Conservation (phyloP, 768 basidiomycete species). For the Kwoniella botswanensis region DNA sequence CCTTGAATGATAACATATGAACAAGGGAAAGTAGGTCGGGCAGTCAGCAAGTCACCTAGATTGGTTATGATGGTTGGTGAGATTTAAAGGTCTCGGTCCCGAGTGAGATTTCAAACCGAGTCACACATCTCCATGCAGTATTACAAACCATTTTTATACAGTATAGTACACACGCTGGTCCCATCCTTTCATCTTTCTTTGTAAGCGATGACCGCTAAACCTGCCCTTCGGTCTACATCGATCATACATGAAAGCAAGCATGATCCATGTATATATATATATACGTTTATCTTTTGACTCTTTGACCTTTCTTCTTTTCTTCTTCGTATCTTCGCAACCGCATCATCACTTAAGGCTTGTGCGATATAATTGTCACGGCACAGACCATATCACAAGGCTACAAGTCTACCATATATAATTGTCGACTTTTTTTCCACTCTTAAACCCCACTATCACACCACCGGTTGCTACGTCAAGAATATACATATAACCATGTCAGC, state of each 20-base stretch:
- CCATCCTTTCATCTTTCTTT: neutral
- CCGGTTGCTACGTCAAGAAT: fast-evolving
- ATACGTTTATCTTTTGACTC: constrained; percentile 1
- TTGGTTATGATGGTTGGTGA: neutral
- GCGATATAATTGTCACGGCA: neutral
- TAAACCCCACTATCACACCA: neutral
- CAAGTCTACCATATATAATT: neutral
- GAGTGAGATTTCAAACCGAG: neutral
- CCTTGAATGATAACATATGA: neutral
- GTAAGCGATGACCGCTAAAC: neutral
- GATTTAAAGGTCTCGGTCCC: neutral
- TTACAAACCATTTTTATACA: no score
- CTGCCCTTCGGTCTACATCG: neutral
- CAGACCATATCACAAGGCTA: neutral
- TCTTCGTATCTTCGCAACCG: constrained; percentile 9
- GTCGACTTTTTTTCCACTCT: neutral
- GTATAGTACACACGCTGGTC: neutral
- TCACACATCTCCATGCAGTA: neutral
- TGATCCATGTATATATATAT: neutral
- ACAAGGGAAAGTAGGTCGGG: neutral
- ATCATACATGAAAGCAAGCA: neutral
- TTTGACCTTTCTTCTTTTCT: neutral
- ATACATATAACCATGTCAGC: constrained; percentile 12
- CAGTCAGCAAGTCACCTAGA: neutral
- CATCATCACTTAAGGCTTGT: neutral